phyloP scores from a whole-genome alignment of 2,329 filamentous ascomycete species.

The Amauroascus verrucosus region DNA sequence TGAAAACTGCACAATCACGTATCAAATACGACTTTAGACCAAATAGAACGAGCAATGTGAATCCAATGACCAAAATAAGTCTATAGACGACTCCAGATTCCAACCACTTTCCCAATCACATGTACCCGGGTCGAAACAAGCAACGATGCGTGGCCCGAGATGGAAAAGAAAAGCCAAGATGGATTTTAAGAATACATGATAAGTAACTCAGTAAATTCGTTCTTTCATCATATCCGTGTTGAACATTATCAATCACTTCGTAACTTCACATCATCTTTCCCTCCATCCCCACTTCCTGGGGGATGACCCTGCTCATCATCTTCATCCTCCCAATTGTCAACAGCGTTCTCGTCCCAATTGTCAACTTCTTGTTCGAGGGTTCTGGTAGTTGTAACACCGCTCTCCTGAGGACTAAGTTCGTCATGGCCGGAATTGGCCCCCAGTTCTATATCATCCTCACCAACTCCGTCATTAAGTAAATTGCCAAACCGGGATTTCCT shows the following conservation, averaged over 20 bases:
- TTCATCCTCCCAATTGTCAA: constrained; percentile 51
- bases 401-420: constrained; percentile 47
- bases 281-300: constrained; percentile 19
- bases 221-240: neutral
- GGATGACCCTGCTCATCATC: constrained; percentile 18
- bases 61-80: too few relatives aligned
- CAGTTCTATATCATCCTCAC: constrained; percentile 28
- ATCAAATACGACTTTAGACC: too few relatives aligned
- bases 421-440: constrained; percentile 14
- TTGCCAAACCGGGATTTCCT: constrained; percentile 60
- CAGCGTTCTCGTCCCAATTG: constrained; percentile 52
- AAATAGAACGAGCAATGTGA: too few relatives aligned
- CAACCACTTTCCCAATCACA: neutral
- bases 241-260: constrained; percentile 25
- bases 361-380: constrained; percentile 73
- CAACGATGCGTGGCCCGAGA: neutral
- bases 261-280: constrained; percentile 23
- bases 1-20: too few relatives aligned
- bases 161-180: neutral
- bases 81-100: constrained; percentile 2
- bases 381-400: constrained; percentile 44
- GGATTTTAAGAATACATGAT: neutral
- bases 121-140: neutral
- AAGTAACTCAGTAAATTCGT: neutral
- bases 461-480: constrained; percentile 45